Conservation (phyloP, 2,329 filamentous ascomycete species). For the Fonsecaea erecta region DNA sequence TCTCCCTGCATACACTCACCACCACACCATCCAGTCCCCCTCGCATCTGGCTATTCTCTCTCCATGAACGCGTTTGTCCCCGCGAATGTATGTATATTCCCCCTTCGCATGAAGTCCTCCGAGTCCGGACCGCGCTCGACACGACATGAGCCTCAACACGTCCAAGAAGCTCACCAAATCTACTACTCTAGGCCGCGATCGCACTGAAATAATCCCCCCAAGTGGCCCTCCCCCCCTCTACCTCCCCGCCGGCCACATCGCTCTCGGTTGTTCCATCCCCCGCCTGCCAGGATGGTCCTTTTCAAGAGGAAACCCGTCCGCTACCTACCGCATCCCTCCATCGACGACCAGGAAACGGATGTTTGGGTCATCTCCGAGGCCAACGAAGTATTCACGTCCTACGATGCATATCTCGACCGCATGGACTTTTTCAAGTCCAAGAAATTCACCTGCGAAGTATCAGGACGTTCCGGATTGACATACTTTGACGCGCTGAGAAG, state of each 20-base stretch:
- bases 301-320: conserved; percentile 96
- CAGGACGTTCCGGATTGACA: conserved; percentile 84
- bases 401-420: conserved; percentile 83
- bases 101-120: conserved; percentile 14
- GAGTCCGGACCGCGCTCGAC: conserved; percentile 24
- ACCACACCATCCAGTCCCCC: conserved; percentile 16
- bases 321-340: conserved; percentile 71
- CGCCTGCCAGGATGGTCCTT: conserved; percentile 69
- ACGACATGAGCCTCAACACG: conserved; percentile 10
- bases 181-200: conserved; percentile 16
- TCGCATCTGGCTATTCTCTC: conserved; percentile 12
- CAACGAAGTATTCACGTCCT: conserved; percentile 84
- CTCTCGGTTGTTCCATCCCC: not conserved
- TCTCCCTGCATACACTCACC: conserved; percentile 6
- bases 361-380: conserved; percentile 92
- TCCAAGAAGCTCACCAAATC: conserved; percentile 15
- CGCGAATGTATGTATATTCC: conserved; percentile 30
- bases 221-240: conserved; percentile 4
- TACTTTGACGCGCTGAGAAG: conserved; percentile 93
- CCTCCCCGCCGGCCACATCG: conserved; percentile 6
- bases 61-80: conserved; percentile 32
- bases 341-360: conserved; percentile 82
- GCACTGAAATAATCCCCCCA: conserved; percentile 13
- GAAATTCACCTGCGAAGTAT: conserved; percentile 94
- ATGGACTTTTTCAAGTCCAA: conserved; percentile 50